These are phyloP conservation scores for Viridothelium virens DNA, from an alignment of 495 filamentous ascomycete species.

Conservation along the genomic window DNA sequence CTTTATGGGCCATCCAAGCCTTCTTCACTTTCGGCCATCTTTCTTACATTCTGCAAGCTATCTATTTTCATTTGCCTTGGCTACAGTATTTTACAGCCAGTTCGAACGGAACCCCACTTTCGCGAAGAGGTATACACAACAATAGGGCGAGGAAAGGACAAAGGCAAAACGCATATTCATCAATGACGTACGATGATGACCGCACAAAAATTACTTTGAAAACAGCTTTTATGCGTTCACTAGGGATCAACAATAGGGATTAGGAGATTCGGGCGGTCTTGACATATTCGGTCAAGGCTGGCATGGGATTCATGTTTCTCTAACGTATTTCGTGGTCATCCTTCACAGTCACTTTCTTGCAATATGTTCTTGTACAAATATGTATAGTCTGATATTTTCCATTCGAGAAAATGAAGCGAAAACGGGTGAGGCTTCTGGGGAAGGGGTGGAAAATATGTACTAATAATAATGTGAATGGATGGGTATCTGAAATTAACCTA, in stretches of 20 bases:
- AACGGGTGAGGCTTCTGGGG: background rate
- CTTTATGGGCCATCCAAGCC: background rate
- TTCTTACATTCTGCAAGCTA: background rate
- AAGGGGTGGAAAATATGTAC: background rate
- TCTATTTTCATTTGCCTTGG: background rate
- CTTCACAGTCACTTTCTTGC: background rate
- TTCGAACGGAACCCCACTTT: background rate
- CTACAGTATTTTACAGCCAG: background rate
- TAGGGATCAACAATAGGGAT: background rate
- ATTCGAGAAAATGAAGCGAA: background rate
- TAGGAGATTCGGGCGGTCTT: background rate
- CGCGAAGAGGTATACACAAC: too few species aligned
- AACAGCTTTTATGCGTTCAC: too few species aligned
- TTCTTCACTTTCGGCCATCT: background rate
- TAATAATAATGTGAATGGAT: slow-evolving; percentile 7
- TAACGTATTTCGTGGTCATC: too few species aligned
- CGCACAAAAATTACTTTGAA: too few species aligned
- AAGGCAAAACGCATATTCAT: too few species aligned
- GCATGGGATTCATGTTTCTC: background rate
- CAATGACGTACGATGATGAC: too few species aligned
- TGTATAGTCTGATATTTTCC: background rate
- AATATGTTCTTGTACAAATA: background rate
- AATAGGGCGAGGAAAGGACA: too few species aligned
- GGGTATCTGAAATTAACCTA: background rate
- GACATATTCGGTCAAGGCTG: background rate